Base-by-base conservation (phyloP, 2,329 filamentous ascomycete genomes). In the Aspergillus sp. region DNA sequence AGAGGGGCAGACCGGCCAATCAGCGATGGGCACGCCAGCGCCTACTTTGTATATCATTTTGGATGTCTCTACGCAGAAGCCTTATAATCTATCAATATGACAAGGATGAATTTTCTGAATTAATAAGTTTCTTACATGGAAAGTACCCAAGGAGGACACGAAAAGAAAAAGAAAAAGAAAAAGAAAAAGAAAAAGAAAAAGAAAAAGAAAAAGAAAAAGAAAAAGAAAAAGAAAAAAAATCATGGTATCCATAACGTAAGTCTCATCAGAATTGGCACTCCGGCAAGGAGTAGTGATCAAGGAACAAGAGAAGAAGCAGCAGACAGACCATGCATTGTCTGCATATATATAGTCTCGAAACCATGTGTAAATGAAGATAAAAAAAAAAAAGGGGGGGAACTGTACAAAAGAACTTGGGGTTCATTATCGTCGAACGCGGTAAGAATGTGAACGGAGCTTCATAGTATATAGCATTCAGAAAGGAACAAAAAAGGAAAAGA, bases 201-300 rank as follows among this genome's bases (percentile, higher is more conserved):
- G 9, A 19, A 28, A 37, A 29, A 35, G 12, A 39, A 40, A 34
- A 10, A n/a, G n/a, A 28, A 26, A 29, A 34, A 36, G 26, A 30
- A 10, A 27, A n/a, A 35, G 12, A 33, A 40, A 37, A n/a, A 42
- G 31, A 12, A 3, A 26, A 38, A 36, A 10, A 37, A 49, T 57
- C 56, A 46, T 60, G 48, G 52, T 57, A 58, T 59, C 54, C 51
- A 52, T 60, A 52, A 47, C 54, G 47, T 60, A 47, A 49, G 44
- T 51, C 50, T 51, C 54, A 51, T 61, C 48, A 52, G 19, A 8
- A 26, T 13, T 38, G 37, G 39, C 39, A 19, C 39, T 34, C 26
- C 33, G 35, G 39, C 37, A 46, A 30, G 36, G 38, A 43, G 11
- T 42, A 38, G 43, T 44, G 11, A 44, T 29, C 13, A 48, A 42